Base-by-base conservation (phyloP, 2,329 filamentous ascomycete genomes). In the Juglanconis sp. region DNA sequence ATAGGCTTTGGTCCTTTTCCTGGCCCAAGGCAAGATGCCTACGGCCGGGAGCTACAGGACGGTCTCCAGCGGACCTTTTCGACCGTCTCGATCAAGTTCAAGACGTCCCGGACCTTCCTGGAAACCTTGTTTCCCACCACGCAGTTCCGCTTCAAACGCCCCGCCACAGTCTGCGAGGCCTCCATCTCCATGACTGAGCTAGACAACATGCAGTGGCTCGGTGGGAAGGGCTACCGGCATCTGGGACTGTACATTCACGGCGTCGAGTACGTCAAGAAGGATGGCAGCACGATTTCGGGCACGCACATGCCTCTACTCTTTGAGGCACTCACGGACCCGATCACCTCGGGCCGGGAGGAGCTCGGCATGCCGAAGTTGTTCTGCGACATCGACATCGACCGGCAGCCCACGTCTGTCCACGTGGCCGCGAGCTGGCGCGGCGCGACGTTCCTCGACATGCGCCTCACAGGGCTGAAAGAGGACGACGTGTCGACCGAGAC, bases 281-380 rank as follows among this genome's bases (percentile, higher is more conserved):
- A 80, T 63, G 79, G 77, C n/a, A 70, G 72, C 1, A 70, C 72
- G 0, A 65, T 79, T 5, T 69, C 69, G 6, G 82, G 82, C 1
- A 79, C 78, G 0, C 84, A 80, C 60, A 69, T 85, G 53, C 78
- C 81, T 0, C 70, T 85, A 3, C 71, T 85, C 0, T 84, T 85
- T 64, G 81, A 85, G 63, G 78, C 73, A 52, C 70, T 83, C 3
- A 72, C 80, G 1, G 81, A 84, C 61, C 79, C 81, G 0, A 84
- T 84, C 53, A 65, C 83, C 2, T 79, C 76, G 5, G 81, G 81
- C 0, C 70, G 82, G 3, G 82, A 85, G 56, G 82, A 85, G 64
- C 72, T 84, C 3, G 81, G 82, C 1, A 80, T 84, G 74, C 80
- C 81, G 1, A 85, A 85, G 68, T 64, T 83, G 0, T 82, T 74